phyloP scores from a whole-genome alignment of 2,329 filamentous ascomycete species.

The Aschersonia sp. region DNA sequence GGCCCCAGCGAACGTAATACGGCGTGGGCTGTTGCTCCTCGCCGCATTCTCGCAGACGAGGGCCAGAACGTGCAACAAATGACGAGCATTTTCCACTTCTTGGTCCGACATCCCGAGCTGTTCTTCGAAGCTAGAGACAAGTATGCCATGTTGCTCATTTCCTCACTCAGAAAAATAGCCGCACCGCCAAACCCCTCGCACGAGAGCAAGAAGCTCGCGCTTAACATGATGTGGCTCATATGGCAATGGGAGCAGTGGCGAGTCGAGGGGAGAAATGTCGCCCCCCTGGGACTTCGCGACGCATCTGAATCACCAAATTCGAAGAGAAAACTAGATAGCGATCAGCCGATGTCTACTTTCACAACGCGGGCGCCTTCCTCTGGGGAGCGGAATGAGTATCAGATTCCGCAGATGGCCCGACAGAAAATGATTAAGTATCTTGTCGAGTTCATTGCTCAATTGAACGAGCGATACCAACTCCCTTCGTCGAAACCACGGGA shows the following conservation, averaged over 20 bases:
- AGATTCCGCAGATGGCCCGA: conserved; percentile 51
- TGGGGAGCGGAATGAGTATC: conserved; percentile 48
- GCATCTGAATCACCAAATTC: conserved; percentile 56
- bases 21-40: conserved; percentile 78
- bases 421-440: conserved; percentile 86
- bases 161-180: conserved; percentile 77
- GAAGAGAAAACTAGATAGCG: conserved; percentile 67
- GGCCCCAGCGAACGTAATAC: conserved; percentile 51
- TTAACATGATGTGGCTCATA: conserved; percentile 82
- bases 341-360: conserved; percentile 36
- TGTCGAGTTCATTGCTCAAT: conserved; percentile 82
- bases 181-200: conserved; percentile 70
- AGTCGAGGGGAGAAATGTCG: conserved; percentile 41
- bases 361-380: conserved; percentile 24
- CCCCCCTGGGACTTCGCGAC: conserved; percentile 14
- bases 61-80: conserved; percentile 91
- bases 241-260: conserved; percentile 86
- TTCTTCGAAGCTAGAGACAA: conserved; percentile 94
- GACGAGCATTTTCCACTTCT: conserved; percentile 93
- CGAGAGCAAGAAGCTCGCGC: conserved; percentile 79
- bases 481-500: conserved; percentile 56
- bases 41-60: conserved; percentile 85
- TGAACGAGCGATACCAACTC: conserved; percentile 72
- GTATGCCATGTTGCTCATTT: conserved; percentile 78
- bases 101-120: conserved; percentile 79